Evolutionary conservation across 2,329 filamentous ascomycete species (phyloP).

Genomic region (Cercospora sesami): DNA sequence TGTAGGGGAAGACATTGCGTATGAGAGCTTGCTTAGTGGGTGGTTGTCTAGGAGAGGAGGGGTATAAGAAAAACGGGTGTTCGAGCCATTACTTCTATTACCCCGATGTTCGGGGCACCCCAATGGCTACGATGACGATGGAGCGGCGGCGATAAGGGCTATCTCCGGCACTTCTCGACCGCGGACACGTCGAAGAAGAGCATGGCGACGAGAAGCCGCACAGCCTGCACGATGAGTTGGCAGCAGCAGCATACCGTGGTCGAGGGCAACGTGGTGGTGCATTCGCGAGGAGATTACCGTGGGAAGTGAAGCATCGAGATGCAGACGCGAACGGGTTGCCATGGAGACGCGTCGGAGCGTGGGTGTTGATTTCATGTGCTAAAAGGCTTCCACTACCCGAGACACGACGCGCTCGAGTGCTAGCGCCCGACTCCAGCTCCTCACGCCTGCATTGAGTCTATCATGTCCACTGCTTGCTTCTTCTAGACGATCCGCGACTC

Average conservation of each 20-base stretch:
- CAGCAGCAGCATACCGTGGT: constrained; percentile 3
- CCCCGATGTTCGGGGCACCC: neutral
- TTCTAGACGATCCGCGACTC: neutral
- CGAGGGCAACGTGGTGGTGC: neutral
- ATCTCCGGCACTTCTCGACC: neutral
- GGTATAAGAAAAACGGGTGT: neutral
- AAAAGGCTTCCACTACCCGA: constrained; percentile 8
- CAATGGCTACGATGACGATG: constrained; percentile 6
- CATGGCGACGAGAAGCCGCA: neutral
- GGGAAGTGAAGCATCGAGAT: constrained; percentile 4
- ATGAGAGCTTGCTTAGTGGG: neutral
- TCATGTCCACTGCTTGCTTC: constrained; percentile 9
- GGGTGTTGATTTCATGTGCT: neutral
- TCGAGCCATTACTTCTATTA: constrained; percentile 2
- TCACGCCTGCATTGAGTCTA: constrained; percentile 3
- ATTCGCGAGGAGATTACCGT: neutral
- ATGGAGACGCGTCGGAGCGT: neutral
- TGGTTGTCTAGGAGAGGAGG: constrained; percentile 4
- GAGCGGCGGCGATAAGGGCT: neutral
- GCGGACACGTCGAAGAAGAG: neutral
- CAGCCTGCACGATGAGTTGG: neutral
- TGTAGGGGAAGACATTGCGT: constrained; percentile 30
- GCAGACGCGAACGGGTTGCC: neutral
- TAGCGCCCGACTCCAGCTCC: constrained; percentile 1
- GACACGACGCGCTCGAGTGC: constrained; percentile 8